Base-by-base conservation (phyloP, 1,284 basidiomycete genomes). In the Puccinia horiana region DNA sequence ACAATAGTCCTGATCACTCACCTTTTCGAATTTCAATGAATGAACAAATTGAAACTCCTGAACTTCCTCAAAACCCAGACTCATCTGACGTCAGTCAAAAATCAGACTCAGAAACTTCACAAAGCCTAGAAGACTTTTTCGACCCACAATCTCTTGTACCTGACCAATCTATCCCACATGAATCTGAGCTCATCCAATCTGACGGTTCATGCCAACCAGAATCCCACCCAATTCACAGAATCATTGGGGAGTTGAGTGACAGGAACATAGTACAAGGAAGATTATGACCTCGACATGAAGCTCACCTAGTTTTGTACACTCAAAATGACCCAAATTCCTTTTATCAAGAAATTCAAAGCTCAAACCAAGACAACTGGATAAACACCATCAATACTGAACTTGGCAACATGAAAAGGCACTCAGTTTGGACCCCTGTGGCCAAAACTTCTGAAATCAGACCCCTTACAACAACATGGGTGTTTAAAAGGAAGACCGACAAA, bases 381-480 rank as follows among this genome's bases (percentile, higher is more conserved):
- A 8, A 4, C 3, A n/a, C 67, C 18, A 70, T 70, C n/a, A 20
- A 40, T n/a, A 44, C 9, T 70, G 67, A 70, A 44, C 40, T 70
- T 9, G 37, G 14, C 11, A 70, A 70, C 16, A 70, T 70, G 67
- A n/a, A 40, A 5, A 3, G 14, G 11, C 40, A 18, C 3, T 3
- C 29, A 5, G 67, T 70, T 9, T 70, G 67, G 67, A 44, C 67
- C 14, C 16, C 67, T 12, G n/a, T 40, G 3, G 61, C 9, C 16
- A 26, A 44, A 18, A 49, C 14, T 35, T 11, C 6, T 12, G 84
- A 16, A 82, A 88, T 26, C 86, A 85, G 42, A 6, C 67, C 67
- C n/a, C 40, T 70, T 9, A 70, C 67, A 0, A 85, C 75, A 5
- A 83, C 84, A 89, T 89, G 88, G 87, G 86, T 87, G 5, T 89